Base-by-base conservation (phyloP, 2,329 filamentous ascomycete genomes). In the Fusarium secorum region DNA sequence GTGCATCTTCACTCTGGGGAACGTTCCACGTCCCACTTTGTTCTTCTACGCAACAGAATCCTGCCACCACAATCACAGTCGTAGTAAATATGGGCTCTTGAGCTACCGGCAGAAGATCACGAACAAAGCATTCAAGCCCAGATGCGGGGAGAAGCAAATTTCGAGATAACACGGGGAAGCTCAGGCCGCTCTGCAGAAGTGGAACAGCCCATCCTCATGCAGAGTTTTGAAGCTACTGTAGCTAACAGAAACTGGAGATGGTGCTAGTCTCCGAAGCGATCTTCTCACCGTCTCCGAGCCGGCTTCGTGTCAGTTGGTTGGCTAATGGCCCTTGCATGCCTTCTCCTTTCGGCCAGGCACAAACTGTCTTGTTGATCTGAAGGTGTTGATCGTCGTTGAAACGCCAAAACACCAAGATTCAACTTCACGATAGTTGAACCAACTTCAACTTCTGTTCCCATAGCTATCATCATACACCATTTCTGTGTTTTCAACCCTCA, bases 161-260 rank as follows among this genome's bases (percentile, higher is more conserved):
- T 53, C 44, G 36, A 38, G n/a, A 63, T 42, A 69, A 44, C 52
- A 70, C 44, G 68, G 51, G 55, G 64, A 72, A 74, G 65, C 70
- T 73, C 52, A 56, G 52, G 45, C 48, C 70, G 38, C 55, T 41
- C 24, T 66, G 51, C 45, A 24, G 33, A 58, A 59, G 63, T 58
- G 63, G 63, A 65, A 71, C 63, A 64, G 66, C 56, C 73, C 74
- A 71, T 71, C 65, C 30, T 72, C 30, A 28, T 75, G 74, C 68
- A 73, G 64, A 65, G 48, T 55, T 54, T 53, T 30, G 57, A 70
- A 36, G 51, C 62, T 70, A 65, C 44, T 51, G 54, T 51, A 30
- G 32, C 54, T 57, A 36, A 41, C 38, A 62, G 65, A 57, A 58
- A 46, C 58, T 58, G 58, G 60, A 72, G 60, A 70, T 70, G 41